Percentiles rank a stretch among this genome's conserved stretches.
phyloP scores from a whole-genome alignment of 768 basidiomycete genomes.

The Lentinula lateritia region DNA sequence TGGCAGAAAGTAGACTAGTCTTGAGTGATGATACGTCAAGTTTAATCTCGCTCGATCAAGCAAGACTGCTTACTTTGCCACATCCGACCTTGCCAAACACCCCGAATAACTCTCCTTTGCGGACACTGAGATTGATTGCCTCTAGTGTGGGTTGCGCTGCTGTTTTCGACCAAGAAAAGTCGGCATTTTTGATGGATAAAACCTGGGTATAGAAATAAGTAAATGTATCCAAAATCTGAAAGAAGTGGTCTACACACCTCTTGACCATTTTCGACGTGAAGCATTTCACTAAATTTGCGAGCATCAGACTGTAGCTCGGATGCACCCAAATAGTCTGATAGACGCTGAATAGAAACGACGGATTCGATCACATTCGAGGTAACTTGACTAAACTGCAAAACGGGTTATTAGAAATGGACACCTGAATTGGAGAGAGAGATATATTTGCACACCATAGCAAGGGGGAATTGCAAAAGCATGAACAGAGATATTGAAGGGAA shows the following conservation, averaged over 20 bases:
- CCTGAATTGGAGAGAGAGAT: not conserved
- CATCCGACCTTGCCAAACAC: constrained; percentile 86
- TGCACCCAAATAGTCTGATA: constrained; percentile 69
- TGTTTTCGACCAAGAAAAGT: constrained; percentile 74
- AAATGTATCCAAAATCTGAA: not conserved
- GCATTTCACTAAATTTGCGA: constrained; percentile 42
- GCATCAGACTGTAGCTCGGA: constrained; percentile 81
- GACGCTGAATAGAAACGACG: constrained; percentile 73
- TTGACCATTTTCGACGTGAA: constrained; percentile 48
- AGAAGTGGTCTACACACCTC: constrained; percentile 32
- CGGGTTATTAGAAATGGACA: not conserved
- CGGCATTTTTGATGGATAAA: constrained; percentile 65
- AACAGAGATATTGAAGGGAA: constrained; percentile 95
- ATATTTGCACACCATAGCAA: constrained; percentile 61
- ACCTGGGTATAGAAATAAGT: constrained; percentile 29
- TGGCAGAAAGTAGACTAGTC: constrained; percentile 73
- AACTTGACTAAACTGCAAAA: constrained; percentile 56
- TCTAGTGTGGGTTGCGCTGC: constrained; percentile 61
- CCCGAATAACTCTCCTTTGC: constrained; percentile 82
- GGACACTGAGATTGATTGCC: constrained; percentile 66
- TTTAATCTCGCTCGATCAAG: not conserved
- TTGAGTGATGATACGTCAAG: constrained; percentile 15
- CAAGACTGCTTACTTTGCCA: constrained; percentile 64
- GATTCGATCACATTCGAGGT: constrained; percentile 84
- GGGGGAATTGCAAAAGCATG: constrained; percentile 81